Evolutionary conservation across 2,329 filamentous ascomycete species (phyloP), one percentile per base, ranked within the genome.

Genomic region (Microascus cirrosus): DNA sequence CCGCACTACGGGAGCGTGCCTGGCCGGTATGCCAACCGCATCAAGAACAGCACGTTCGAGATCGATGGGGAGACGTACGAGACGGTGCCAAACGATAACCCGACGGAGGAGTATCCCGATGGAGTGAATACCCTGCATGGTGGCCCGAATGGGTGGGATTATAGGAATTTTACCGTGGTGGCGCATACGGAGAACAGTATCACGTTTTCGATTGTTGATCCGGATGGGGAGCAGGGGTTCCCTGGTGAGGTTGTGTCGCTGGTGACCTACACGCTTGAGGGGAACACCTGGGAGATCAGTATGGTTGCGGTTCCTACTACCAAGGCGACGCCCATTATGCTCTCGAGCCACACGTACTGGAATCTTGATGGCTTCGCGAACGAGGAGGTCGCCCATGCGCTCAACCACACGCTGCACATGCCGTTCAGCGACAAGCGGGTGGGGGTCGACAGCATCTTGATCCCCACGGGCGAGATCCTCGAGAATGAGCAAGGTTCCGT

Each of bases 301-400:
- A 90, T 92, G 77, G 73, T 84, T 15, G 88, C 87, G 48, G 70
- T 87, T 58, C 76, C 87, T 2, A 84, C 85, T 10, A 89, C 85
- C 34, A 83, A 88, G 73, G 86, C 84, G 73, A 92, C 89, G 6
- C 89, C 89, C 54, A 90, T 93, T 69, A 92, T 93, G 88, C 77
- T 93, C 59, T 88, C 81, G 67, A 79, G 75, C 63, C 77, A 89
- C 75, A 82, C 81, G 8, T 93, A 93, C 77, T 93, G 88, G 89
- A 92, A 92, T 69, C 76, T 93, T 52, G 88, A 92, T 65, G 89
- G 85, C 36, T 93, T 88, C 65, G 78, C 85, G 65, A 90, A 91
- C 72, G 82, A 86, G 59, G 78, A 87, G 67, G 88, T 86, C 2
- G 75, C 77, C 59, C 76, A 74, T 1, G 79, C 80, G 15, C 76